Base-by-base conservation (phyloP, 2,329 filamentous ascomycete species). In the Colletotrichum destructivum region DNA sequence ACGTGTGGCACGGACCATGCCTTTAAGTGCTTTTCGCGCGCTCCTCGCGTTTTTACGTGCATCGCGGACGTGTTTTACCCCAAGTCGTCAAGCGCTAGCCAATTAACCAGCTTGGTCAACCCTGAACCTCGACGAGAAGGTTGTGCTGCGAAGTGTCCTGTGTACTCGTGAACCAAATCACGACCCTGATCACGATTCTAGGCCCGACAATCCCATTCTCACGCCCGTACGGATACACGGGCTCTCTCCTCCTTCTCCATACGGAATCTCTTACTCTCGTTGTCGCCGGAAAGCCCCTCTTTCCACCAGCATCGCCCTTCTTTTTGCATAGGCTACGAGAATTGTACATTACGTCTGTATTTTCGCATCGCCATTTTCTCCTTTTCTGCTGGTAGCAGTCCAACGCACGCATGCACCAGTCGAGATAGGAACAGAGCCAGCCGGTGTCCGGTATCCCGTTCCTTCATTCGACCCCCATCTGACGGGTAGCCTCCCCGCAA, bases 41-140 rank as follows among this genome's bases (percentile, higher is more conserved):
- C 54, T 65, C 69, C 59, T 74, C 74, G 74, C 74, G 74, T 75
- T 71, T 69, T 71, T 71, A 75, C 74, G 74, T 75, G 74, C 54
- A 72, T 66, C 74, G 65, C 66, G 67, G 65, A 62, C 72, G 69
- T 69, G 73, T 73, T 72, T 66, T 62, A 74, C 65, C 67, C 66
- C n/a, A 56, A 18, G 51, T 69, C 63, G 52, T 55, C 31, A 56
- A 72, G 46, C 70, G 61, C 61, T 56, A 66, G 67, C 70, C 67
- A 72, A 71, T 72, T 71, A 68, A 62, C 64, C 56, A 55, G 38
- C 51, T 40, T 23, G 35, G 35, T 64, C 65, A 66, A 72, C 60
- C 54, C 55, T 54, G 46, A 46, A 16, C 57, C 62, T 60, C 18
- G 46, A 61, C 54, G 52, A 55, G 38, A 54, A 40, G 35, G 40